Evolutionary conservation across 345 rosid species (phyloP), one percentile per base, ranked within the genome.

Genomic region (Lumnitzera littorea): DNA sequence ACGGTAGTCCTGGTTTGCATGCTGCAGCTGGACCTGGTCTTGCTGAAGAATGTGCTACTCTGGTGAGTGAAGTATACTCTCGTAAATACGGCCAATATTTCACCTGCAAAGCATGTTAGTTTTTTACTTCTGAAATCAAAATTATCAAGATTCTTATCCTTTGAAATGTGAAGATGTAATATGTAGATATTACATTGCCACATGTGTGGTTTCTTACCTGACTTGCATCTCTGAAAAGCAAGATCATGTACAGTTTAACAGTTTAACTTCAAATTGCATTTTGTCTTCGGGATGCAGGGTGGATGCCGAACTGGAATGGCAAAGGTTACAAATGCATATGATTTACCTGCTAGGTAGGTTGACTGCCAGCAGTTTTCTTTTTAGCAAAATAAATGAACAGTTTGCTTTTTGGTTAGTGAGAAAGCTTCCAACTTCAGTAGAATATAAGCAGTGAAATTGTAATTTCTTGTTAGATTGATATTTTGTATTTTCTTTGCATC

Each of bases 281-380:
- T 14, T 50, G 29, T 55, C 75, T 29, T 67, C 72, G 70, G 63
- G 65, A 69, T 62, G 54, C 72, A 95, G 99, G 97, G 96, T 63
- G 99, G 97, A 63, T 91, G 97, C 79, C 78, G 97, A 66, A 95
- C 99, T 27, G 99, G 99, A 70, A 88, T 88, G 97, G 97, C 95
- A 3, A 95, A 95, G 79, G 91, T 83, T 75, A 94, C 99, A 65
- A 79, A 81, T 73, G 99, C 96, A 27, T 94, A 94, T 84, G 95
- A 91, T 73, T 89, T 94, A 71, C 99, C 99, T 50, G 89, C 92
- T 60, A 88, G 99, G 99, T 94, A 58, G 25, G 85, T 75, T 36
- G 3, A 29, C 36, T 29, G 36, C 36, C 36, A 6, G 36, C 36
- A 29, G 36, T 29, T 29, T 29, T 3, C 36, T 29, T 29, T 3